phyloP scores from a whole-genome alignment of 2,329 filamentous ascomycete genomes.

The Colletotrichum chrysophilum region DNA sequence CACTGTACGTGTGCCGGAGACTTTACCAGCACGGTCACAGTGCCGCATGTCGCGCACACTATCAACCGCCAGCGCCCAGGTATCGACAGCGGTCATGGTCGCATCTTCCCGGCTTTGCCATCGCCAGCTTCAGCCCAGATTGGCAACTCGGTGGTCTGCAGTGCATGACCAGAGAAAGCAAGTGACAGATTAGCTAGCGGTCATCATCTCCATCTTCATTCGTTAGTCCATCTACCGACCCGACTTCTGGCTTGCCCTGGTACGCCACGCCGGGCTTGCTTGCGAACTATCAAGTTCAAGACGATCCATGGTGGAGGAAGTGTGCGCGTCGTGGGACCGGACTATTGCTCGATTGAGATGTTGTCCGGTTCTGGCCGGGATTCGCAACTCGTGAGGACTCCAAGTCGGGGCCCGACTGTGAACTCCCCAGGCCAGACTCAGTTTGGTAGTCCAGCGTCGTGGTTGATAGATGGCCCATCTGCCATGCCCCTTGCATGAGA shows the following conservation, averaged over 20 bases:
- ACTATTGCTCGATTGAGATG: neutral
- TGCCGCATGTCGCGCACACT: neutral
- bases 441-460: neutral
- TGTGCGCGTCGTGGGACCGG: neutral
- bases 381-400: neutral
- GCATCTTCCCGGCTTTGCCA: too few relatives aligned
- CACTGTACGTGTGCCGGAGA: neutral
- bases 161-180: too few relatives aligned
- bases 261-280: neutral
- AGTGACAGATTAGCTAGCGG: neutral
- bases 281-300: neutral
- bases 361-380: neutral
- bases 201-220: neutral
- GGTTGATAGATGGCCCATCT: neutral
- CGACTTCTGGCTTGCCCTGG: neutral
- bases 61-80: neutral
- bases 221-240: neutral
- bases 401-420: too few relatives aligned
- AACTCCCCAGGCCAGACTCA: too few relatives aligned
- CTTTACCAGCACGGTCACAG: neutral
- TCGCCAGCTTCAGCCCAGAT: too few relatives aligned
- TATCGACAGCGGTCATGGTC: neutral
- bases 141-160: too few relatives aligned
- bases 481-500: slow-evolving; percentile 10
- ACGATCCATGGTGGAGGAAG: neutral